Conservation (phyloP, 495 filamentous ascomycete genomes). For the Articulospora tetracladia region DNA sequence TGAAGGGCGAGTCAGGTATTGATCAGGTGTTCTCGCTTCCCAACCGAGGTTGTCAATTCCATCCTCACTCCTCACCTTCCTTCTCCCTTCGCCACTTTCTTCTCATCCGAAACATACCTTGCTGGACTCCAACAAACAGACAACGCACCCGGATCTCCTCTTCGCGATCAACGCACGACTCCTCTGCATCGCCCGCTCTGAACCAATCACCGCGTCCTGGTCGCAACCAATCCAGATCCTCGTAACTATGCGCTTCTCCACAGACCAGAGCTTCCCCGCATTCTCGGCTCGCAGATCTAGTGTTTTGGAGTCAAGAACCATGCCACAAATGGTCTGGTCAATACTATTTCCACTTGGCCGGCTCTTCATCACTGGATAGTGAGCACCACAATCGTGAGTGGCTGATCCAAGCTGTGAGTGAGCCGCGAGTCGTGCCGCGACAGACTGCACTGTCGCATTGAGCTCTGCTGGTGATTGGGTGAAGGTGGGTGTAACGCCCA, state of each 20-base stretch:
- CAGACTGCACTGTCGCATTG: not conserved
- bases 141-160: too few species aligned
- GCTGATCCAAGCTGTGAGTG: not conserved
- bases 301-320: not conserved
- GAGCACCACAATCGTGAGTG: not conserved
- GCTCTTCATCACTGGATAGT: not conserved
- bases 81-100: too few species aligned
- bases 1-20: too few species aligned
- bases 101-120: too few species aligned
- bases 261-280: constrained; percentile 9
- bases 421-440: constrained; percentile 6
- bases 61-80: too few species aligned
- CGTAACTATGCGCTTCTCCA: not conserved
- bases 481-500: not conserved
- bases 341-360: constrained; percentile 15
- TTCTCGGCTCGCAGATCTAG: constrained; percentile 7
- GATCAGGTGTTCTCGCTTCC: too few species aligned
- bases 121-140: too few species aligned
- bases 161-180: not conserved
- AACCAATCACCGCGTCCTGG: too few species aligned
- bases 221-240: not conserved
- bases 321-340: not conserved
- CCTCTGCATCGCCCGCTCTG: constrained; percentile 1
- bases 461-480: not conserved
- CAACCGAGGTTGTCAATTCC: too few species aligned